Evolutionary conservation across 129 eudicot species (phyloP), one percentile per base, ranked within the genome.

Genomic region (Pittosporum tobira): DNA sequence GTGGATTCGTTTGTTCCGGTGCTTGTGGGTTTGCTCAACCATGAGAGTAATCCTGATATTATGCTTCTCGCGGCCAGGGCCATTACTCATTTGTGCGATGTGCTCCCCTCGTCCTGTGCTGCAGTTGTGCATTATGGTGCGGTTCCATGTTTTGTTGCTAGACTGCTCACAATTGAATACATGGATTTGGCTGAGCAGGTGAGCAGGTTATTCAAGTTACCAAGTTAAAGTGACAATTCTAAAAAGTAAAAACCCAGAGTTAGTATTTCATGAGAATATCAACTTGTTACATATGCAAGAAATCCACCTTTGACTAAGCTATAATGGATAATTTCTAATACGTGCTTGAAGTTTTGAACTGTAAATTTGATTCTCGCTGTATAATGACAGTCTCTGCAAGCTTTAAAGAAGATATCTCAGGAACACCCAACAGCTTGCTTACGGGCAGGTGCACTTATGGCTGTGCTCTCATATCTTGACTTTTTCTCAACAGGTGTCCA

Each of bases 151-250:
- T 87, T 93, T 42, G 95, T 88, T 73, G 96, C 96, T 11, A 68
- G 94, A 66, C 51, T 93, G 75, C 87, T 87, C 44, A 93, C 99
- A 0, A 93, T 93, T 20, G 96, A 93, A 71, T 93, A 93, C 70
- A 87, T 93, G 99, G 99, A 93, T 71, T 70, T 93, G 80, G 99
- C 99, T 67, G 99, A 93, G 72, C 99, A 90, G 97, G 97, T 85
- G 29, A 65, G 75, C 30, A 1, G 29, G n/a, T n/a, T n/a, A n/a
- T n/a, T n/a, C 29, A 28, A 38, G 48, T 1, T 56, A 19, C 28
- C 7, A 25, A 26, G 23, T 18, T 11, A 25, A 52, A 31, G 6
- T 25, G 38, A 26, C 11, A 26, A 4, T 14, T 16, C n/a, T n/a
- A n/a, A n/a, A n/a, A n/a, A n/a, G n/a, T n/a, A n/a, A n/a, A n/a